phyloP scores from a whole-genome alignment of 768 basidiomycete species.

The Boletus huronensis region DNA sequence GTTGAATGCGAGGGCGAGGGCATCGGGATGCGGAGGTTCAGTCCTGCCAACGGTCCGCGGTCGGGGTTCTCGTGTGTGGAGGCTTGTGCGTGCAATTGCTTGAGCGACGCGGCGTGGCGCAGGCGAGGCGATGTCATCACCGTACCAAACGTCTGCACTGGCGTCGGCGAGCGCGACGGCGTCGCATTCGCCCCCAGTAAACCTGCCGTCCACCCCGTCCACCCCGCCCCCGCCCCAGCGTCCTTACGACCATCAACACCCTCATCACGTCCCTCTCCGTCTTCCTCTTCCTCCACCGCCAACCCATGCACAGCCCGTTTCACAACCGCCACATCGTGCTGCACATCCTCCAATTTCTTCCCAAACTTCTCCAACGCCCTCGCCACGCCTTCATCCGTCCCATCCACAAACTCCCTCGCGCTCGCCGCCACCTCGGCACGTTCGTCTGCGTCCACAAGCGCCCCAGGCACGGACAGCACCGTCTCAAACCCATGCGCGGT shows the following conservation, averaged over 20 bases:
- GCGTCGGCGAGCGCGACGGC: conserved; percentile 37
- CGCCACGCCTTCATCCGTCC: conserved; percentile 14
- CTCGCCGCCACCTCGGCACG: conserved; percentile 44
- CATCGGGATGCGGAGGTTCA: conserved; percentile 59
- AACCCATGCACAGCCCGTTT: conserved; percentile 56
- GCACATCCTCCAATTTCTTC: conserved; percentile 65
- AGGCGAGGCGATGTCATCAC: conserved; percentile 65
- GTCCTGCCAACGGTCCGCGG: conserved; percentile 36
- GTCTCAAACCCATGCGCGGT: conserved; percentile 64
- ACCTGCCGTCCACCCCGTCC: conserved; percentile 57
- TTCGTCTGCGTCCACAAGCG: conserved; percentile 22
- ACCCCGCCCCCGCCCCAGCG: conserved; percentile 14
- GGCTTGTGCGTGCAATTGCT: conserved; percentile 13
- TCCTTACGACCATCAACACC: not conserved
- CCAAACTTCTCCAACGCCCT: conserved; percentile 48
- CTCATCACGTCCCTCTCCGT: not conserved
- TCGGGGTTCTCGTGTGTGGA: conserved; percentile 4
- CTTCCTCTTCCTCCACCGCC: not conserved
- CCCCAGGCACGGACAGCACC: conserved; percentile 57
- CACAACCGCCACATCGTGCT: conserved; percentile 71
- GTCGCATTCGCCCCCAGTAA: conserved; percentile 40
- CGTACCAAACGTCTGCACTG: conserved; percentile 62
- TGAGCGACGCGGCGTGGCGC: conserved; percentile 46
- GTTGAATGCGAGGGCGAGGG: conserved; percentile 29
- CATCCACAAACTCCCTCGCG: conserved; percentile 40